These are phyloP conservation scores for Pseudogymnoascus sp. DNA, from an alignment of 2,329 filamentous ascomycete genomes.

Conservation along the genomic window DNA sequence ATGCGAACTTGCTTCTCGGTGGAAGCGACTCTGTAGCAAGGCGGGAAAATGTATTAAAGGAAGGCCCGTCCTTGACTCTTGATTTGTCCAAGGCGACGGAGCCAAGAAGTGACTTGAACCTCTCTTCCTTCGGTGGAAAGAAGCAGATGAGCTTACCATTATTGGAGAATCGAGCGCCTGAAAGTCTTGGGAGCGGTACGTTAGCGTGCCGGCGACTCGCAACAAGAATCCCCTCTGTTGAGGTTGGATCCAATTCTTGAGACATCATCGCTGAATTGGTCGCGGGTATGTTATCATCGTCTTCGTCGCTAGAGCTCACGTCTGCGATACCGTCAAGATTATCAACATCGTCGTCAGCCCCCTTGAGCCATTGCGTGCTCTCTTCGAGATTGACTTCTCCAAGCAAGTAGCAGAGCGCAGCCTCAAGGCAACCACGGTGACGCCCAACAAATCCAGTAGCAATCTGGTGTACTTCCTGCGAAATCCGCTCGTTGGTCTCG, in stretches of 20 bases:
- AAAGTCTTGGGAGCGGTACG: slow-evolving; percentile 50
- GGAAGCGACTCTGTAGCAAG: slow-evolving; percentile 44
- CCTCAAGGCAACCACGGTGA: slow-evolving; percentile 55
- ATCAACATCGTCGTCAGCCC: slow-evolving; percentile 57
- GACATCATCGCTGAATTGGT: slow-evolving; percentile 47
- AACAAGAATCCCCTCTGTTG: slow-evolving; percentile 45
- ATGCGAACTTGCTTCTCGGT: slow-evolving; percentile 32
- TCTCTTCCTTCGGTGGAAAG: slow-evolving; percentile 59
- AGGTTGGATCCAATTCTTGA: slow-evolving; percentile 50
- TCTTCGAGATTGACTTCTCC: slow-evolving; percentile 55
- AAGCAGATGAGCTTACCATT: slow-evolving; percentile 60
- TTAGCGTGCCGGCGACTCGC: slow-evolving; percentile 44
- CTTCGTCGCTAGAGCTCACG: slow-evolving; percentile 79
- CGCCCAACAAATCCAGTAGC: slow-evolving; percentile 48
- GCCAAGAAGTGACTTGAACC: slow-evolving; percentile 43
- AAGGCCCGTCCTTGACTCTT: slow-evolving; percentile 40
- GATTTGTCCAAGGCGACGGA: slow-evolving; percentile 38
- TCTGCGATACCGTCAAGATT: slow-evolving; percentile 50
- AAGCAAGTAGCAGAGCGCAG: slow-evolving; percentile 55
- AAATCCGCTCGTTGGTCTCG: slow-evolving; percentile 45
- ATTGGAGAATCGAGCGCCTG: slow-evolving; percentile 54
- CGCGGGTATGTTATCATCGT: slow-evolving; percentile 46
- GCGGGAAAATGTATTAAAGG: slow-evolving; percentile 59
- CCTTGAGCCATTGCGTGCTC: slow-evolving; percentile 54
- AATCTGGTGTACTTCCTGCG: slow-evolving; percentile 50